A percentile compares a stretch with the other conserved stretches of the same genome.
Evolutionary conservation across 441 rosid species (phyloP).

Genomic region (Erodium chrysanthum): DNA sequence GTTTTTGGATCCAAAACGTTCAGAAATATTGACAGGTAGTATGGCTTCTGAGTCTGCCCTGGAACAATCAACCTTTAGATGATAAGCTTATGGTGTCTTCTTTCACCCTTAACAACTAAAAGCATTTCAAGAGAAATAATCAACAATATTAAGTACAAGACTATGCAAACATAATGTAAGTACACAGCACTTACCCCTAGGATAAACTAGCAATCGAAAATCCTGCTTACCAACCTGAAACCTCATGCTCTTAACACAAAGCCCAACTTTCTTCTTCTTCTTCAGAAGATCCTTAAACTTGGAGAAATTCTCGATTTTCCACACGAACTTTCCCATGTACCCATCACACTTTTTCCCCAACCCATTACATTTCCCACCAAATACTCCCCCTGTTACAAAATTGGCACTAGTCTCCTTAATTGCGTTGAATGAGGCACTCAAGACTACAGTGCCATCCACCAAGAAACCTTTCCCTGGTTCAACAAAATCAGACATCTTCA

Average conservation of each 20-base stretch:
- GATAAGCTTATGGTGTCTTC: neutral
- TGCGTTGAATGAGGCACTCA: conserved; percentile 88
- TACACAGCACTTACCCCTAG: conserved; percentile 62
- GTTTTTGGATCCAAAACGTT: conserved; percentile 93
- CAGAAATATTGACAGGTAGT: conserved; percentile 97
- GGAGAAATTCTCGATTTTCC: conserved; percentile 90
- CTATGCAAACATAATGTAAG: neutral
- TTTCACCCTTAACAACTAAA: neutral
- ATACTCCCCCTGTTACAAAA: conserved; percentile 50
- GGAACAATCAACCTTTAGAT: conserved; percentile 44
- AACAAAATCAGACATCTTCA: conserved; percentile 88
- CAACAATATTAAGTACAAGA: neutral
- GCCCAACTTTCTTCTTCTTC: conserved; percentile 94
- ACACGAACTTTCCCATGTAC: conserved; percentile 78
- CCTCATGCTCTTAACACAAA: conserved; percentile 92
- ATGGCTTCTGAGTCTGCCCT: conserved; percentile 99
- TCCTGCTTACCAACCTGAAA: conserved; percentile 98
- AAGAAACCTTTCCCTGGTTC: conserved; percentile 65
- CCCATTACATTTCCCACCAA: conserved; percentile 51
- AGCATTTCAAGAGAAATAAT: neutral
- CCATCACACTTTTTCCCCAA: conserved; percentile 79
- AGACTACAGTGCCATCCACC: conserved; percentile 76
- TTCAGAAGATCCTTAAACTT: conserved; percentile 86
- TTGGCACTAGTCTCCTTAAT: conserved; percentile 80
- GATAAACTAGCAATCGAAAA: conserved; percentile 94